These are phyloP conservation scores for Salix purpurea DNA, from an alignment of 345 rosid species.

Conservation along the genomic window DNA sequence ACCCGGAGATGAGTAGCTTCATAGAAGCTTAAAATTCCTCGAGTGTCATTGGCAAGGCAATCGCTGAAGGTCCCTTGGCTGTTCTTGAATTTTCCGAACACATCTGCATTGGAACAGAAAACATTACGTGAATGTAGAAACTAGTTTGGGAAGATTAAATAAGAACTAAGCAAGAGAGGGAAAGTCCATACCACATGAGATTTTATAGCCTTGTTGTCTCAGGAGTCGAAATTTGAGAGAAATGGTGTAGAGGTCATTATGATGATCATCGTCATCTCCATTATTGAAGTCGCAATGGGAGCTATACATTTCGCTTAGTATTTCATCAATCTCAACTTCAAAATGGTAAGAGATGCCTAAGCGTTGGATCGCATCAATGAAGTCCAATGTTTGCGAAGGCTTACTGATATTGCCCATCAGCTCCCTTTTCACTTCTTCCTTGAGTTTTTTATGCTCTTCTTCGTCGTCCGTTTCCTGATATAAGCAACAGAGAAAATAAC, in stretches of 20 bases:
- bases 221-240: constrained; percentile 28
- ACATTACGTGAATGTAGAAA: too few relatives aligned
- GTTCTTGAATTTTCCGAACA: constrained; percentile 31
- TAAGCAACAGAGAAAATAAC: too few relatives aligned
- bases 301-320: background rate
- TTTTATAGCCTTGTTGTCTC: constrained; percentile 20
- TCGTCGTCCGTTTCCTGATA: background rate
- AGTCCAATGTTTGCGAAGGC: too few relatives aligned
- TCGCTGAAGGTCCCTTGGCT: constrained; percentile 13
- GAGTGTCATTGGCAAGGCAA: background rate
- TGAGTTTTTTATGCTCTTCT: background rate
- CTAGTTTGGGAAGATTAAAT: background rate
- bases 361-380: too few relatives aligned
- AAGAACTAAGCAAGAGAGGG: too few relatives aligned
- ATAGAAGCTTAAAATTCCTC: constrained; percentile 17
- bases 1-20: constrained; percentile 16
- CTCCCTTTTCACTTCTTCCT: constrained; percentile 26
- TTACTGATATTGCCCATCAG: too few relatives aligned
- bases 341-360: too few relatives aligned
- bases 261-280: background rate
- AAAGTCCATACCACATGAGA: background rate
- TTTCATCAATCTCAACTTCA: constrained; percentile 30
- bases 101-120: constrained; percentile 11
- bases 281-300: background rate
- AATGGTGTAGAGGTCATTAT: background rate